A percentile compares a stretch with the other conserved stretches of the same genome.
These are phyloP conservation scores for Penicillium glabrum DNA, from an alignment of 2,329 filamentous ascomycete species.

Conservation along the genomic window DNA sequence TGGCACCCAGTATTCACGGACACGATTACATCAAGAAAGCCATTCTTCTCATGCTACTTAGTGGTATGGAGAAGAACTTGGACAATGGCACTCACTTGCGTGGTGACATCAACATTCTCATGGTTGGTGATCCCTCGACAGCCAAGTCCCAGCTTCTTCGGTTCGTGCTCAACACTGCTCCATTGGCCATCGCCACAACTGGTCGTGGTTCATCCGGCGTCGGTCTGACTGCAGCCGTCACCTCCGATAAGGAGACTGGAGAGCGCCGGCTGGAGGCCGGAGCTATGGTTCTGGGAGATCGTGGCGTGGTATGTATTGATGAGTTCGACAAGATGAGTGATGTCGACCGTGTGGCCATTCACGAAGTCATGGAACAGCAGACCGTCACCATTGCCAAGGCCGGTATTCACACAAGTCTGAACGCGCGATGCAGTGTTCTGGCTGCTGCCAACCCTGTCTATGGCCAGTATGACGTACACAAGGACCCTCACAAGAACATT, in stretches of 20 bases:
- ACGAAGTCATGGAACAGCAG: slow-evolving; percentile 99
- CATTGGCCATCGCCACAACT: slow-evolving; percentile 93
- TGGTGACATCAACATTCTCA: slow-evolving; percentile 98
- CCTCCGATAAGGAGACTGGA: slow-evolving; percentile 94
- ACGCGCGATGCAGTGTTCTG: slow-evolving; percentile 93
- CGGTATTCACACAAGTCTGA: slow-evolving; percentile 95
- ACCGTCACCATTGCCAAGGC: slow-evolving; percentile 99
- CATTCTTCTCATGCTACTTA: slow-evolving; percentile 89
- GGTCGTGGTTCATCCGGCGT: slow-evolving; percentile 96
- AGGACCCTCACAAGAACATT: slow-evolving; percentile 98
- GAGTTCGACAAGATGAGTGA: slow-evolving; percentile 99
- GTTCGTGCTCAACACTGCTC: slow-evolving; percentile 95
- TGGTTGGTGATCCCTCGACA: slow-evolving; percentile 98
- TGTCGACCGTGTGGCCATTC: slow-evolving; percentile 94
- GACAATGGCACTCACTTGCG: slow-evolving; percentile 97
- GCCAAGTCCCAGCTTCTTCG: slow-evolving; percentile 97
- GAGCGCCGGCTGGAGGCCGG: slow-evolving; percentile 92
- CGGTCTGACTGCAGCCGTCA: slow-evolving; percentile 95
- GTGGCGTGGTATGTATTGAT: slow-evolving; percentile 97
- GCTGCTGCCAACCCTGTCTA: slow-evolving; percentile 97
- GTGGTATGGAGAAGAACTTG: slow-evolving; percentile 97
- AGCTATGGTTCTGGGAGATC: slow-evolving; percentile 97
- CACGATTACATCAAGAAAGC: slow-evolving; percentile 98
- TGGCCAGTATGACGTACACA: slow-evolving; percentile 97
- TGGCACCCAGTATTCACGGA: slow-evolving; percentile 94